Evolutionary conservation across 352 stramenopile species (phyloP).

Genomic region (Globisporangium uncinulatum): DNA sequence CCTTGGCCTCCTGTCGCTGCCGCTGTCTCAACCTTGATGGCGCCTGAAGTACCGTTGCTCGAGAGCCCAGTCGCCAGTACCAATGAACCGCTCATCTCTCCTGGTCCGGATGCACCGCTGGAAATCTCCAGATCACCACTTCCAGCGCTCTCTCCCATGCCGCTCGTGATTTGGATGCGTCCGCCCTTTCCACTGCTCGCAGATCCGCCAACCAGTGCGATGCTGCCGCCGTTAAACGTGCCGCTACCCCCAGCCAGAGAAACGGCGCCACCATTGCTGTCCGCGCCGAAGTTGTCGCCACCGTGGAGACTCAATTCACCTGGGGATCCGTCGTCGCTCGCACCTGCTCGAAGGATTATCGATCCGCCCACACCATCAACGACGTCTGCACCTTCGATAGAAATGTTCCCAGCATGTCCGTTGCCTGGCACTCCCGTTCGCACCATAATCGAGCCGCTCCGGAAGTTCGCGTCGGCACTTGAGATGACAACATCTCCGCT

Average conservation of each 20-base stretch:
- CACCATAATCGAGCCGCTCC: slow-evolving; percentile 18
- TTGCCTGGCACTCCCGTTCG: slow-evolving; percentile 11
- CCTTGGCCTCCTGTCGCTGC: slow-evolving; percentile 7
- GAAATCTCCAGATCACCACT: slow-evolving; percentile 24
- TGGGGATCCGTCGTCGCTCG: slow-evolving; percentile 3
- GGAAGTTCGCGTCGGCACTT: slow-evolving; percentile 4
- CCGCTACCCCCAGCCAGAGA: slow-evolving; percentile 13
- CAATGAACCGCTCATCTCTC: slow-evolving; percentile 16
- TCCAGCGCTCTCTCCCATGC: slow-evolving; percentile 13
- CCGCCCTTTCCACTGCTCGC: slow-evolving; percentile 18
- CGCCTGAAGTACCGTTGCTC: slow-evolving; percentile 5
- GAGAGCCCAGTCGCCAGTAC: slow-evolving; percentile 12
- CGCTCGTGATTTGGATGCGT: slow-evolving; percentile 21
- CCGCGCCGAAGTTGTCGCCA: slow-evolving; percentile 10
- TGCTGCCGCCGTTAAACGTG: slow-evolving; percentile 12
- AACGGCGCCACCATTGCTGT: slow-evolving; percentile 16
- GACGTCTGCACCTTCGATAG: slow-evolving; percentile 10
- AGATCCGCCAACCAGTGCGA: slow-evolving; percentile 16
- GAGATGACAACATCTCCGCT: slow-evolving; percentile 11
- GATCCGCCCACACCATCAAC: slow-evolving; percentile 15
- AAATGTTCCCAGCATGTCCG: slow-evolving; percentile 15
- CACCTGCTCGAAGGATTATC: slow-evolving; percentile 16
- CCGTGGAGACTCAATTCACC: slow-evolving; percentile 16
- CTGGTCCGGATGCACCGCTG: slow-evolving; percentile 13
- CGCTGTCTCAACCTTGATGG: slow-evolving; percentile 5